These are phyloP conservation scores for Pseudogymnoascus pannorum DNA, from an alignment of 2,329 filamentous ascomycete species.

Conservation along the genomic window DNA sequence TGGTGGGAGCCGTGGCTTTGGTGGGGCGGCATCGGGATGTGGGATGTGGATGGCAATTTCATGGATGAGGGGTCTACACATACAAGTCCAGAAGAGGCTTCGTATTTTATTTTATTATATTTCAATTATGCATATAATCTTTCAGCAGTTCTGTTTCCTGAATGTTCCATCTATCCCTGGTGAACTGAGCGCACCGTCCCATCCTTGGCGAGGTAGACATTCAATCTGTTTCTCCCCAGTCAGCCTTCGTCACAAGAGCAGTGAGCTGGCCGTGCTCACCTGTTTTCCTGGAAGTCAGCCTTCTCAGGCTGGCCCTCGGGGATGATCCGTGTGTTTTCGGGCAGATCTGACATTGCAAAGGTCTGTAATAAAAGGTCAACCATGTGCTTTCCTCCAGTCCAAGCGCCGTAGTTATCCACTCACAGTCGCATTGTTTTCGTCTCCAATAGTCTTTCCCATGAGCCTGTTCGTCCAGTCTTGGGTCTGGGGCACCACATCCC, in stretches of 20 bases:
- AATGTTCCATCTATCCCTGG: neutral
- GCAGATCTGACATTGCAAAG: neutral
- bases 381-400: too few relatives aligned
- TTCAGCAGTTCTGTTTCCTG: neutral
- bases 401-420: neutral
- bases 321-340: neutral
- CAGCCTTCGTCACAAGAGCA: neutral
- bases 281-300: neutral
- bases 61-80: neutral
- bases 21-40: neutral
- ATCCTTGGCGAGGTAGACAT: neutral
- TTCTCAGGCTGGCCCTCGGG: neutral
- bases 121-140: neutral
- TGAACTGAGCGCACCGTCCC: neutral
- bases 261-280: neutral
- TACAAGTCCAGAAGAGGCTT: neutral
- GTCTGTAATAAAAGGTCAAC: neutral
- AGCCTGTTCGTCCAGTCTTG: constrained; percentile 4
- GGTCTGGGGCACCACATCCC: constrained; percentile 1
- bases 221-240: neutral
- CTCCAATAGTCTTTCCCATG: constrained; percentile 3
- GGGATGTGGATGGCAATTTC: neutral
- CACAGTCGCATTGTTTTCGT: neutral
- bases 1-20: neutral
- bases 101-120: neutral